Conservation (phyloP, 352 stramenopile species). For the Elongisporangium undulatum region DNA sequence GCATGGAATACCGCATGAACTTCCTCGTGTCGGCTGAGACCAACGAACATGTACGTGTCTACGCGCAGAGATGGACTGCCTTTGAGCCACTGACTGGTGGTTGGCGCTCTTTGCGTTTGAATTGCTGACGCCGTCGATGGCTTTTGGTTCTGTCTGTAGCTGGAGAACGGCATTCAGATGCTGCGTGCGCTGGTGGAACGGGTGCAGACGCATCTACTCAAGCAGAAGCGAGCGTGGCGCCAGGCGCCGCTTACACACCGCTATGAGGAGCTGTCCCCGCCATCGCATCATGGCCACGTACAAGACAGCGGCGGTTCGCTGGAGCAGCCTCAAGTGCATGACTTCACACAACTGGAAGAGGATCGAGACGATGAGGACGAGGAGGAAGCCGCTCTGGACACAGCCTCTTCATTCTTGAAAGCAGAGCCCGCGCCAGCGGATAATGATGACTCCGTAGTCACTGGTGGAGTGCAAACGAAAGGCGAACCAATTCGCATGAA, state of each 20-base stretch:
- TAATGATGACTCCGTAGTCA: not conserved
- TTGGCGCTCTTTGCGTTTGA: not conserved
- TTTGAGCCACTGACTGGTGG: not conserved
- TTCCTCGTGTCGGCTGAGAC: conserved; percentile 53
- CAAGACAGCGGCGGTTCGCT: not conserved
- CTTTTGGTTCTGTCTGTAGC: conserved; percentile 3
- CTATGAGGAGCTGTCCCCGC: not conserved
- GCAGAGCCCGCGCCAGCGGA: not conserved
- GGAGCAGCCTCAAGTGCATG: not conserved
- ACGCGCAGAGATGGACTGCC: no score
- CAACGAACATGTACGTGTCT: conserved; percentile 18
- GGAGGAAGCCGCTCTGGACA: not conserved
- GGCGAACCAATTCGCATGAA: not conserved
- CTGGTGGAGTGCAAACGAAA: not conserved
- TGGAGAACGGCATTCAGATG: conserved; percentile 41
- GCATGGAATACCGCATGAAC: conserved; percentile 37
- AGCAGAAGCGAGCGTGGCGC: conserved; percentile 21
- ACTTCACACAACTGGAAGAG: not conserved
- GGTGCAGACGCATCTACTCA: conserved; percentile 46
- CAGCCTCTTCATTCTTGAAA: not conserved
- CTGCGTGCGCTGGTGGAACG: conserved; percentile 39
- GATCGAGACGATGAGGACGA: not conserved
- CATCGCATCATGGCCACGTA: not conserved
- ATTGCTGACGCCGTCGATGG: not conserved
- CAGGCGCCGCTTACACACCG: not conserved